Evolutionary conservation across 495 filamentous ascomycete species (phyloP).

Genomic region (Haplographium delicatum): DNA sequence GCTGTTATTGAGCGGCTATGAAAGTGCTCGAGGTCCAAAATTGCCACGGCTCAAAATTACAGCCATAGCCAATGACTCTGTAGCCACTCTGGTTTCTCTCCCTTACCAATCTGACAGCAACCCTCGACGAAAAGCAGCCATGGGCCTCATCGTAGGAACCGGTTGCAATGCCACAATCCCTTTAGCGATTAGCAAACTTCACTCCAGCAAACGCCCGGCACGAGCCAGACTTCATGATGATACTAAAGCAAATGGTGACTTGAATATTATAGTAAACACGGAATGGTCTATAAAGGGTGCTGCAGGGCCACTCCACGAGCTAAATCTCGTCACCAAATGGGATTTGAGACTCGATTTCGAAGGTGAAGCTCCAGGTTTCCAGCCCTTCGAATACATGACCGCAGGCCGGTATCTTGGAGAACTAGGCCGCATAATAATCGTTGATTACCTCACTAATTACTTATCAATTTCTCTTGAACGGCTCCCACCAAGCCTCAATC

Average conservation of each 20-base stretch:
- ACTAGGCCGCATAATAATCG: conserved; percentile 65
- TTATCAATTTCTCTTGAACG: conserved; percentile 31
- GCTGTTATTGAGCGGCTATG: conserved; percentile 64
- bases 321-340: conserved; percentile 66
- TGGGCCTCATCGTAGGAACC: conserved; percentile 79
- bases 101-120: conserved; percentile 56
- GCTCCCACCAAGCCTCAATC: conserved; percentile 55
- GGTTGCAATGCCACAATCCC: conserved; percentile 80
- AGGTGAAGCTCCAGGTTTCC: conserved; percentile 70
- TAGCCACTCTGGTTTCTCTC: conserved; percentile 73
- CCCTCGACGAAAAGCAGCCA: conserved; percentile 59
- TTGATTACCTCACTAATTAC: conserved; percentile 56
- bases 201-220: conserved; percentile 52
- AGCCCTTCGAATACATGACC: conserved; percentile 87
- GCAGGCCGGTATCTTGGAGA: conserved; percentile 79
- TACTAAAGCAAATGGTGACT: conserved; percentile 24
- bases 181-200: conserved; percentile 58
- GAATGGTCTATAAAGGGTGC: conserved; percentile 82
- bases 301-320: conserved; percentile 55
- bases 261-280: conserved; percentile 72
- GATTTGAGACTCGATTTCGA: conserved; percentile 59
- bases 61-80: conserved; percentile 77
- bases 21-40: conserved; percentile 34
- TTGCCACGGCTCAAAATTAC: conserved; percentile 65
- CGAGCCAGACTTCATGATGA: conserved; percentile 34